Base-by-base conservation (phyloP, 306 rosid species). In the Cicer cuneatum region DNA sequence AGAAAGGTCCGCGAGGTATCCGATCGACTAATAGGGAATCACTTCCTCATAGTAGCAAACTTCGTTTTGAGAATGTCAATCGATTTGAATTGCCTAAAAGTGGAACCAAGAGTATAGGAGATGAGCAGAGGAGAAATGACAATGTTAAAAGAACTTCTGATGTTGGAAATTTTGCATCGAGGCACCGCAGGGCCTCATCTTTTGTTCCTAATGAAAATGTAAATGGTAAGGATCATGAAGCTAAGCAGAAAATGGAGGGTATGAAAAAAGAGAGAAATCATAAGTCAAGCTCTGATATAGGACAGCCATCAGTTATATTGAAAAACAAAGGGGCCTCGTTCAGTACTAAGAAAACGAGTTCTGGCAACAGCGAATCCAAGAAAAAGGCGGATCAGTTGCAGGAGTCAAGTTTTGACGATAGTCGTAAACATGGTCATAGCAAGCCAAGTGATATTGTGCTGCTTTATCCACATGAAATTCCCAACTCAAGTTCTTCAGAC, bases 401-500 rank as follows among this genome's bases (percentile, higher is more conserved):
- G 51, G 81, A 75, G 35, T 35, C 81, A 66, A 81, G 75, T 72
- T 78, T 29, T 37, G 83, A 83, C 24, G 13, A 45, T 39, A 60
- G 73, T 75, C 16, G 37, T 60, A 78, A 74, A 57, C 79, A 71
- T 62, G 29, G 7, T 63, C 43, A 56, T 39, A 76, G 75, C 71
- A 77, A 76, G 66, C 81, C 80, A 42, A 80, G 75, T 67, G 41
- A 76, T 57, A 64, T 61, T 72, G 85, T 79, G 69, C 83, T 81
- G 70, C 90, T 76, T 54, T 80, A 40, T 58, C 89, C 85, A 0
- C 87, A 66, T 72, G 88, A 83, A 66, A 74, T 66, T 69, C 73
- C 80, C 80, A 79, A 83, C 11, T 83, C 84, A 54, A 77, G 74
- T 57, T 85, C 74, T 60, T 77, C 83, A 5, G 86, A 78, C 38